phyloP scores from a whole-genome alignment of 768 basidiomycete genomes.

The Mrakia gelida region DNA sequence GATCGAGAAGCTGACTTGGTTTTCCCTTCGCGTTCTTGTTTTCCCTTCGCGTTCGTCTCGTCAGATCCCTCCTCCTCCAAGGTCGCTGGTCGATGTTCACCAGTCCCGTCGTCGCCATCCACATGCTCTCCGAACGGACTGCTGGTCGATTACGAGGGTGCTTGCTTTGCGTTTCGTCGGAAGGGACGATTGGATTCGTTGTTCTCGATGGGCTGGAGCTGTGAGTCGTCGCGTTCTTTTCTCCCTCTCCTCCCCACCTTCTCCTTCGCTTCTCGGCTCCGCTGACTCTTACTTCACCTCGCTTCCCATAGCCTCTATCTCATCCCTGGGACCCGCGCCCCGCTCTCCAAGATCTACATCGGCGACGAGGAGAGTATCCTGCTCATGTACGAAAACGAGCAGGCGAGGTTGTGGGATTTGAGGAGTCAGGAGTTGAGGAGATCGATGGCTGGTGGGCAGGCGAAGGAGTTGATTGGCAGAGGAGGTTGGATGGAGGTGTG shows the following conservation, averaged over 20 bases:
- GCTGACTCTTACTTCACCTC: not conserved
- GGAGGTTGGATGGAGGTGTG: conserved; percentile 75
- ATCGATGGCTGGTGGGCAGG: conserved; percentile 71
- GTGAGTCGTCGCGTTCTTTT: conserved; percentile 51
- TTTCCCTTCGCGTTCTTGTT: not conserved
- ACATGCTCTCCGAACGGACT: conserved; percentile 36
- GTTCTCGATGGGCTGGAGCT: conserved; percentile 66
- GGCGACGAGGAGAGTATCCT: conserved; percentile 66
- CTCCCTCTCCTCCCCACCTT: conserved; percentile 22
- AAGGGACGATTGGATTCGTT: conserved; percentile 81
- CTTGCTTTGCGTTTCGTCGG: conserved; percentile 64
- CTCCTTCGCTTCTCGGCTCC: conserved; percentile 3
- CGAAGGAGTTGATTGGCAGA: conserved; percentile 64
- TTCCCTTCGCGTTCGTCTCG: not conserved
- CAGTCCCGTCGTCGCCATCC: conserved; percentile 51
- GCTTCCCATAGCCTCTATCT: conserved; percentile 58
- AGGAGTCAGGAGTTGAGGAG: conserved; percentile 78
- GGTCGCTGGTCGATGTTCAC: conserved; percentile 72
- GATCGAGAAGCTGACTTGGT: no score
- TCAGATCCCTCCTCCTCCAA: conserved; percentile 52
- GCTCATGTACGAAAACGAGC: conserved; percentile 67
- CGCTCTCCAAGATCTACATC: conserved; percentile 60
- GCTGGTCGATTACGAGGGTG: conserved; percentile 61
- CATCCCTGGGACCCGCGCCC: conserved; percentile 73
- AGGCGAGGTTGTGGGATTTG: conserved; percentile 82